These are phyloP conservation scores for Oryza meridionalis DNA, from an alignment of 176 grass and related monocot species.

Conservation along the genomic window DNA sequence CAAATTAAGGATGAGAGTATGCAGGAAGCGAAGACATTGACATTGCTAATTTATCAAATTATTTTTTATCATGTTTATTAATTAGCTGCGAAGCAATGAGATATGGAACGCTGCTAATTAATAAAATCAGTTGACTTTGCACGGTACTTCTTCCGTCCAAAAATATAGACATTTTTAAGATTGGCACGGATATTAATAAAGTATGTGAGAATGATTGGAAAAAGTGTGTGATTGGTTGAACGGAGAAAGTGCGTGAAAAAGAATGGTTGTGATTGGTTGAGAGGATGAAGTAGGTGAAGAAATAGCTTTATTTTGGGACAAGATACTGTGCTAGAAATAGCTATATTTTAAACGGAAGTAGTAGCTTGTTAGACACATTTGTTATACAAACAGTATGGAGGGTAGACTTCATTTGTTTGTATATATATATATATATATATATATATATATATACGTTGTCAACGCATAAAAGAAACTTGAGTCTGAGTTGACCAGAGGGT, in stretches of 20 bases:
- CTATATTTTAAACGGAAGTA: too few relatives aligned
- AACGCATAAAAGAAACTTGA: not conserved
- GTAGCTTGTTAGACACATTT: not conserved
- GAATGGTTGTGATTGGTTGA: too few relatives aligned
- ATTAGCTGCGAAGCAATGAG: not conserved
- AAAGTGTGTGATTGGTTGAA: too few relatives aligned
- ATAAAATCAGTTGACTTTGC: not conserved
- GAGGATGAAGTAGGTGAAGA: too few relatives aligned
- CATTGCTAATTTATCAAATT: not conserved
- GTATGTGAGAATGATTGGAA: too few relatives aligned
- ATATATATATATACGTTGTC: not conserved
- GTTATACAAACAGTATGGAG: not conserved
- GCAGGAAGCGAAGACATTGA: not conserved
- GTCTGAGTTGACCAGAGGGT: slow-evolving; percentile 22
- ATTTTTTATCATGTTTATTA: not conserved
- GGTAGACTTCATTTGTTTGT: not conserved
- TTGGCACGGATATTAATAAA: too few relatives aligned
- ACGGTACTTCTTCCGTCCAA: too few relatives aligned
- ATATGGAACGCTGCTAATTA: not conserved
- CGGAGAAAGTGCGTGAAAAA: too few relatives aligned
- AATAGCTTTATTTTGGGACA: too few relatives aligned
- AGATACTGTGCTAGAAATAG: too few relatives aligned
- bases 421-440: too few relatives aligned
- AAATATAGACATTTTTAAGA: too few relatives aligned
- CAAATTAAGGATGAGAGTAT: not conserved